Percentiles rank a stretch among this genome's conserved stretches.
Evolutionary conservation across 2,329 filamentous ascomycete genomes (phyloP).

Genomic region (Penicillium sp.): DNA sequence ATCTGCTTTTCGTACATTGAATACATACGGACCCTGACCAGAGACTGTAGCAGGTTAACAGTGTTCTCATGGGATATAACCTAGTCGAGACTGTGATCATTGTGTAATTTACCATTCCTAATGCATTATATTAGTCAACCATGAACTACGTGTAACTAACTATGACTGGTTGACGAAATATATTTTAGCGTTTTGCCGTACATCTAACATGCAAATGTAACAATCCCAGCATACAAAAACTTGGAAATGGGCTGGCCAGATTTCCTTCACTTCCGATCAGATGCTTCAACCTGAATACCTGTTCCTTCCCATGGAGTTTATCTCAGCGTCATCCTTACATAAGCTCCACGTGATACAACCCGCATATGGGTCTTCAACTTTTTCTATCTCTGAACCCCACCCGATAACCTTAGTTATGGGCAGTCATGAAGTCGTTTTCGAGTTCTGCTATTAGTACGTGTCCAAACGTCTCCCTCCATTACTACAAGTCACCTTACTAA

Average conservation of each 20-base stretch:
- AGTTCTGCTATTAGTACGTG: constrained; percentile 55
- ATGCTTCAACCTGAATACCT: background rate
- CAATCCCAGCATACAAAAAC: too few relatives aligned
- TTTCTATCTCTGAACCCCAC: constrained; percentile 15
- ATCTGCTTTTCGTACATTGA: background rate
- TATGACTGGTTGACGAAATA: too few relatives aligned
- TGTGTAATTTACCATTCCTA: too few relatives aligned
- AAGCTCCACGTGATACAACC: constrained; percentile 37
- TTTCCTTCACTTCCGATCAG: background rate
- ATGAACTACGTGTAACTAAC: too few relatives aligned
- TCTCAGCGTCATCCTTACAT: background rate
- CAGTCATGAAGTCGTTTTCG: constrained; percentile 51
- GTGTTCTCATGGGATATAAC: too few relatives aligned
- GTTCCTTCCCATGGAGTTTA: background rate
- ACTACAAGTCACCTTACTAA: background rate
- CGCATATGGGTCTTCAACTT: constrained; percentile 33
- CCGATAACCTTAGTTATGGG: constrained; percentile 22
- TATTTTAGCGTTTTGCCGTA: too few relatives aligned
- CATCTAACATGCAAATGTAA: too few relatives aligned
- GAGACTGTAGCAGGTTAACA: too few relatives aligned
- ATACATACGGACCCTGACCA: background rate
- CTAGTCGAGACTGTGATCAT: too few relatives aligned
- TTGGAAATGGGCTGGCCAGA: too few relatives aligned
- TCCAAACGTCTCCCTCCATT: background rate
- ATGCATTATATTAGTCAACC: too few relatives aligned